A percentile compares a stretch with the other conserved stretches of the same genome.
Evolutionary conservation across 2,329 filamentous ascomycete species (phyloP).

Genomic region (Colletotrichum sp.): DNA sequence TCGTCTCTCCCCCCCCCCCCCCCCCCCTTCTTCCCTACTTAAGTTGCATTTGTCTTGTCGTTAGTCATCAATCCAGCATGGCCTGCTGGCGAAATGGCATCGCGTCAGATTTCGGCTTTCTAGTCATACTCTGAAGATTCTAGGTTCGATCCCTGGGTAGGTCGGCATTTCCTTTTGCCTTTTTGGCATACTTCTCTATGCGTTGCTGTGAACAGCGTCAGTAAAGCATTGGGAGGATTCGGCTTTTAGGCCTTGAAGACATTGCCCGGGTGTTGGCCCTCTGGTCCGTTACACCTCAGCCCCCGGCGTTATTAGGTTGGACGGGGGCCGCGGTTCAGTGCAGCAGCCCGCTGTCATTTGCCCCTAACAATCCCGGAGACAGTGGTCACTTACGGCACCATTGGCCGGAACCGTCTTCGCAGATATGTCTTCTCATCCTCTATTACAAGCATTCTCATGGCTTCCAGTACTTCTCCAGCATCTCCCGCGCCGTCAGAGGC

Average conservation of each 20-base stretch:
- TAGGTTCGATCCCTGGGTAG: constrained; percentile 23
- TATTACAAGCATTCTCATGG: neutral
- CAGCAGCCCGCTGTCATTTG: neutral
- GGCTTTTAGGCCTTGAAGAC: neutral
- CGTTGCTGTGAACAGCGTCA: neutral
- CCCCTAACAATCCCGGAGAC: neutral
- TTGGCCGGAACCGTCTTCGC: no score
- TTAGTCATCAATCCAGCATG: neutral
- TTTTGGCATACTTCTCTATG: neutral
- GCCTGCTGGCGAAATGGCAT: constrained; percentile 24
- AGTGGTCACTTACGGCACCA: neutral
- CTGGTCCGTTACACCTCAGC: neutral
- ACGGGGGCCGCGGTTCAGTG: neutral
- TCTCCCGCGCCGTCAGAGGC: constrained; percentile 25
- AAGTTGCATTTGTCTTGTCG: rapidly evolving
- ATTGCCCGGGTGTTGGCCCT: neutral
- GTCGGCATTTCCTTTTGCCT: constrained; percentile 3
- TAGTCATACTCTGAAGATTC: constrained; percentile 21
- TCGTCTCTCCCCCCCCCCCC: no score
- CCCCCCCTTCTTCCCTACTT: neutral
- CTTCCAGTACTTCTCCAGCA: constrained; percentile 20
- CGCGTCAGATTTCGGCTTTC: constrained; percentile 22
- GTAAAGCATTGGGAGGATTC: neutral
- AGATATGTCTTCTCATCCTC: neutral
- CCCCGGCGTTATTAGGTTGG: neutral